Conservation (phyloP, 805 yeast species). For the Metschnikowia amazonensis region DNA sequence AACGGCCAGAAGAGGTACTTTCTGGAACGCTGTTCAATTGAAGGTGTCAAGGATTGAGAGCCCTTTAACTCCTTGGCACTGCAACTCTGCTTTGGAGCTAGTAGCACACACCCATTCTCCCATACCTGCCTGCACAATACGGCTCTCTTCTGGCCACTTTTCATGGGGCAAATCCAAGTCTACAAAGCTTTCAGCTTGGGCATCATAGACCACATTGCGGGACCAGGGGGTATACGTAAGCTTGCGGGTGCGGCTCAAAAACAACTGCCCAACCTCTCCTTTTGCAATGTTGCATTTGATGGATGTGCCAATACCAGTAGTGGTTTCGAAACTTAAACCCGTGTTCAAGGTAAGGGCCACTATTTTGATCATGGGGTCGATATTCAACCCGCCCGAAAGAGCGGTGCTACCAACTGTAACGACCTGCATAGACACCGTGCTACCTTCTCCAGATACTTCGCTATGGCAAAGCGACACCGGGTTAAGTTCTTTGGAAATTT, state of each 20-base stretch:
- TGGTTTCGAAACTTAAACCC: constrained; percentile 6
- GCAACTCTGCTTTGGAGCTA: constrained; percentile 9
- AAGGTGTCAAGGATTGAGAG: not conserved
- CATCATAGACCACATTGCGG: constrained; percentile 9
- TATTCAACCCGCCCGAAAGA: constrained; percentile 7
- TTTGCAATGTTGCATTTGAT: constrained; percentile 10
- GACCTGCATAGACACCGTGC: constrained; percentile 13
- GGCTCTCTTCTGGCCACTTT: constrained; percentile 7
- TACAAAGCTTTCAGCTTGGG: not conserved
- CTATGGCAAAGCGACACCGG: constrained; percentile 18
- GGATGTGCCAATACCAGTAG: constrained; percentile 3
- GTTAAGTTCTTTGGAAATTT: not conserved
- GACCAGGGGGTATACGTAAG: constrained; percentile 14
- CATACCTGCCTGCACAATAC: constrained; percentile 10
- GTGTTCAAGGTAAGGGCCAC: constrained; percentile 6
- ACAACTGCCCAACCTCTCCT: constrained; percentile 19
- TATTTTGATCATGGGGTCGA: constrained; percentile 1
- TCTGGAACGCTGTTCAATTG: not conserved
- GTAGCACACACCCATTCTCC: constrained; percentile 19
- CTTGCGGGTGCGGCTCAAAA: constrained; percentile 12
- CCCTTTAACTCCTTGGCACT: constrained; percentile 7
- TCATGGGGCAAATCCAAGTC: constrained; percentile 2
- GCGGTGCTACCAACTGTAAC: constrained; percentile 1
- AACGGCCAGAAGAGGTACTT: not conserved
- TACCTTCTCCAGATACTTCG: constrained; percentile 17